A percentile compares a stretch with the other conserved stretches of the same genome.
These are phyloP conservation scores for Oxyria digyna DNA, from an alignment of 148 eudicot species.

Conservation along the genomic window DNA sequence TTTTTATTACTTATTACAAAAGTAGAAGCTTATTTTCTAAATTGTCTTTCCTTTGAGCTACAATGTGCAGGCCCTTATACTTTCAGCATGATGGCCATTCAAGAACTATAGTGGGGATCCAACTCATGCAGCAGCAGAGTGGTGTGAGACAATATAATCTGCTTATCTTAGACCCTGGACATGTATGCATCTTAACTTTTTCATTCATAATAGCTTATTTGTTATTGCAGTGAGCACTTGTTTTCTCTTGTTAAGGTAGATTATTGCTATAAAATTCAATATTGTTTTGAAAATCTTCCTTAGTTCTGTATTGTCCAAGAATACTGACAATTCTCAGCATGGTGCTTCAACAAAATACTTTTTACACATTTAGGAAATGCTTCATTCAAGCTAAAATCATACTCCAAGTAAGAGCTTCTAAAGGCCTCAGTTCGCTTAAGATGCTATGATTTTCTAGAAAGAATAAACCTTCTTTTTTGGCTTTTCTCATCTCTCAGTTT, in stretches of 20 bases:
- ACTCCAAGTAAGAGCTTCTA: neutral
- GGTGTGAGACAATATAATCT: conserved; percentile 52
- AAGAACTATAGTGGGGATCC: conserved; percentile 90
- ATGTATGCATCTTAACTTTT: conserved; percentile 32
- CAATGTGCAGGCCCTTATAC: conserved; percentile 66
- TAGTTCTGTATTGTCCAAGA: neutral
- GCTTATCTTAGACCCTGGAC: conserved; percentile 72
- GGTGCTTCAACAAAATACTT: neutral
- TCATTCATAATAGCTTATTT: neutral
- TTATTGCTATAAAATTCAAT: neutral
- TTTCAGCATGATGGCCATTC: conserved; percentile 97
- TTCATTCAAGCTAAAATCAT: neutral
- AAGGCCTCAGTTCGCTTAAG: neutral
- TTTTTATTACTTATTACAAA: neutral
- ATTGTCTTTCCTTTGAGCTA: conserved; percentile 7
- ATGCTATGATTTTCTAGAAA: neutral
- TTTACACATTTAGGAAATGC: neutral
- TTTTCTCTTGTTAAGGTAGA: neutral
- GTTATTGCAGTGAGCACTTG: neutral
- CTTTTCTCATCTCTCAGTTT: neutral
- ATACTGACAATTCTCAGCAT: neutral
- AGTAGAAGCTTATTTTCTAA: neutral
- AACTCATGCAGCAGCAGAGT: conserved; percentile 39
- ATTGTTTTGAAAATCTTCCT: neutral
- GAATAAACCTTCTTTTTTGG: neutral